Evolutionary conservation across 2,329 filamentous ascomycete species (phyloP), one percentile per base, ranked within the genome.

Genomic region (Coleophoma eucalyptorum): DNA sequence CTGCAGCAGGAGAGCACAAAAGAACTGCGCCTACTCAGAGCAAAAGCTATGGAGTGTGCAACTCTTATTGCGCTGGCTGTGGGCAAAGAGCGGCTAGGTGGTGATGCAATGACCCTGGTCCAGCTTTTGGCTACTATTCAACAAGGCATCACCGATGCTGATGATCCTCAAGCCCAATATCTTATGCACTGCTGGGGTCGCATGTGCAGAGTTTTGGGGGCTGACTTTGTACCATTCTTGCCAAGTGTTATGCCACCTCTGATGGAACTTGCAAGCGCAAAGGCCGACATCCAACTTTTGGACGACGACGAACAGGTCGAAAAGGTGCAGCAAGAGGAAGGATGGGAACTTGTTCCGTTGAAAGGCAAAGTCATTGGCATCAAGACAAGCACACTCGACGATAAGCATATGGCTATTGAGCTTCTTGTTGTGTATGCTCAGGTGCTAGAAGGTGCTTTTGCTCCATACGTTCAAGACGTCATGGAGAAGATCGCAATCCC

Each of bases 401-500:
- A 99, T 72, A 99, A 99, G 77, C 92, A 97, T 70, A 97, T 96
- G 81, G 94, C 94, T n/a, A 97, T 99, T 58, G 94, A 99, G 72
- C 83, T 99, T 48, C 87, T 99, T 54, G 92, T 96, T 43, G 93
- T 99, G 55, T 99, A 99, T 65, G 93, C 94, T 2, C 91, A 97
- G 67, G 92, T 96, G 21, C 80, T 99, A n/a, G 90, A 97, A 67
- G 90, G 80, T 19, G 83, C 89, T 31, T 99, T 99, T 66, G 91
- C 94, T 49, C 90, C 89, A 1, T 97, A 95, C 59, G 93, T 96
- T 48, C 78, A 86, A 42, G 87, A 96, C 53, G 95, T 96, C 52
- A 94, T 97, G 88, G 90, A 96, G 69, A 94, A 94, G 72, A 95
- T 99, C 65, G 93, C 92, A 2, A 77, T 99, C 19, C 93, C 94